Base-by-base conservation (phyloP, 2,329 filamentous ascomycete genomes). In the Pseudogymnoascus sp. region DNA sequence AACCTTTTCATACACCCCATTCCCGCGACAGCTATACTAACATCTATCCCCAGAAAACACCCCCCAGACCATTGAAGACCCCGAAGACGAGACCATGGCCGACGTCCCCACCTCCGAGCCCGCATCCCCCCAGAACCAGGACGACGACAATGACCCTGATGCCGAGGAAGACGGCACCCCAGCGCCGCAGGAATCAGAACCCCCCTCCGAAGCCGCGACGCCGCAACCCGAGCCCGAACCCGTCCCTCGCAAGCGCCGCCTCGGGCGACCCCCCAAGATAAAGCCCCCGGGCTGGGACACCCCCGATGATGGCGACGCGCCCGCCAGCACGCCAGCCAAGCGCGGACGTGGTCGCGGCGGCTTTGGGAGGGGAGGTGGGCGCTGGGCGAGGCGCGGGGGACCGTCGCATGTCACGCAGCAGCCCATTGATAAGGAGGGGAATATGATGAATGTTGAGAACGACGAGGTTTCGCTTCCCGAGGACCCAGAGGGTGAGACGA, bases 381-480 rank as follows among this genome's bases (percentile, higher is more conserved):
- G 89, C 62, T 90, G 91, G 84, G 83, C 67, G n/a, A 76, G 82
- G 61, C 80, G 82, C 7, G 78, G 83, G 3, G 89, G 76, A 73
- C 83, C 85, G 12, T 85, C 86, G 37, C 89, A 92, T 68, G 85
- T 89, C 56, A 90, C 86, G 1, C 84, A 91, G 69, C 89, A 95
- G 63, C 85, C 90, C 4, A 87, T 96, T 62, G 94, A 97, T 73
- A 95, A 95, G 69, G 91, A 96, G 68, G 94, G 94, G 58, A 96
- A 91, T 61, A 85, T 90, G 74, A 86, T 92, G 75, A 88, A 94
- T 69, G 92, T 99, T 61, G 81, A 90, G 62, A 82, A 96, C 69
- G 94, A 99, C 68, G 94, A 99, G 75, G 90, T 95, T 45, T 88
- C 87, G 33, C 78, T 99, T 45, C 90, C 92, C 0, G 88, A 92